Percentiles rank a stretch among this genome's conserved stretches.
These are phyloP conservation scores for Endotrypanum monterogeii DNA, from an alignment of 208 protist species.

Conservation along the genomic window DNA sequence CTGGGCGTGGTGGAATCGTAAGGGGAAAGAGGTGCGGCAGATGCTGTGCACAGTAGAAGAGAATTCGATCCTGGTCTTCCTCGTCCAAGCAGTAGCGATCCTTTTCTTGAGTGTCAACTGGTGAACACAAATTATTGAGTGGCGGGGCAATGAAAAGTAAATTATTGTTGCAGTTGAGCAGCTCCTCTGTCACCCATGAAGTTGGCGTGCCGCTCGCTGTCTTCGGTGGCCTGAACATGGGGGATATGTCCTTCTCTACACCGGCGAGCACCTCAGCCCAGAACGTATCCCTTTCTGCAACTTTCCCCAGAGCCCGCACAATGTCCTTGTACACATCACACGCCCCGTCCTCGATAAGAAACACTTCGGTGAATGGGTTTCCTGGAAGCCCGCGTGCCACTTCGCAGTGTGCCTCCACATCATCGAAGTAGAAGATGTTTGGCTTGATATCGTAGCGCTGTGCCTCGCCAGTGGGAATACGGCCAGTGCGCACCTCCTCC, in stretches of 20 bases:
- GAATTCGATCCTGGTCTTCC: constrained; percentile 72
- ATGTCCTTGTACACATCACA: constrained; percentile 75
- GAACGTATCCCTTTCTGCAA: constrained; percentile 64
- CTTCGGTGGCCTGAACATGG: constrained; percentile 50
- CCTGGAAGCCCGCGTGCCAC: constrained; percentile 56
- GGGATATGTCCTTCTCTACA: constrained; percentile 63
- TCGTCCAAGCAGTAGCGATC: constrained; percentile 58
- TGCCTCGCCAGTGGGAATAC: constrained; percentile 59
- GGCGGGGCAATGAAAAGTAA: constrained; percentile 71
- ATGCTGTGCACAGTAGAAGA: constrained; percentile 75
- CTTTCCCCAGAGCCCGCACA: constrained; percentile 48
- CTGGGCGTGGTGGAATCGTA: constrained; percentile 32
- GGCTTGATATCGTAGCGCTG: constrained; percentile 67
- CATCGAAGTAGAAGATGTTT: constrained; percentile 82
- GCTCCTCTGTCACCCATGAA: constrained; percentile 78
- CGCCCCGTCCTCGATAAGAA: constrained; percentile 65
- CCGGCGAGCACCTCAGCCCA: constrained; percentile 61
- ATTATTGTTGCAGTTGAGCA: constrained; percentile 74
- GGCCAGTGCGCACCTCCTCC: constrained; percentile 45
- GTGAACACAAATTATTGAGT: constrained; percentile 41
- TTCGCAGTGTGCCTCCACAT: constrained; percentile 64
- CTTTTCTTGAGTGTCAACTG: constrained; percentile 34
- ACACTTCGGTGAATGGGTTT: constrained; percentile 68
- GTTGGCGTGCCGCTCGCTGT: constrained; percentile 40
- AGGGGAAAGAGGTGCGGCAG: constrained; percentile 75